A percentile compares a stretch with the other conserved stretches of the same genome.
Evolutionary conservation across 2,329 filamentous ascomycete species (phyloP).

Genomic region (Penicillium paneum): DNA sequence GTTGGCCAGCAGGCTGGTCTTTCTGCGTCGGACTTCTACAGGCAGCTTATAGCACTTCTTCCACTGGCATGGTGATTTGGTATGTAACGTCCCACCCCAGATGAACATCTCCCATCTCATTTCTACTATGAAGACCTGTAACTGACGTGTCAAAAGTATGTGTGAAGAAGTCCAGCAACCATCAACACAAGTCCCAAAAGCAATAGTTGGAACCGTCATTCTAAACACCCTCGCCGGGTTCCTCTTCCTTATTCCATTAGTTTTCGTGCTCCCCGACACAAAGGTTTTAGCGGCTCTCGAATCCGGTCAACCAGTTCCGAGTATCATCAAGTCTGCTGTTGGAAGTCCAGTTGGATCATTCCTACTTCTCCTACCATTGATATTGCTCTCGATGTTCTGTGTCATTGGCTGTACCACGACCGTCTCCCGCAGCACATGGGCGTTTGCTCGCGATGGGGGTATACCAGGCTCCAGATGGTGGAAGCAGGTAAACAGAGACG

Average conservation of each 20-base stretch:
- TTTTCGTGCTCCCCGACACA: slow-evolving; percentile 70
- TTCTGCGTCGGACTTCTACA: slow-evolving; percentile 68
- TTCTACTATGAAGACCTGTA: not conserved
- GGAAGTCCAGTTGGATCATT: slow-evolving; percentile 68
- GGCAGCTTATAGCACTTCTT: slow-evolving; percentile 64
- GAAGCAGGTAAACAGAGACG: slow-evolving; percentile 59
- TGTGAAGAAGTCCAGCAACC: slow-evolving; percentile 65
- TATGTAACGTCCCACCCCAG: slow-evolving; percentile 41
- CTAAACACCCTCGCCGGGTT: slow-evolving; percentile 63
- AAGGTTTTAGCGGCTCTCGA: slow-evolving; percentile 59
- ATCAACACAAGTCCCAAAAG: slow-evolving; percentile 63
- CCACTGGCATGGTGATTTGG: slow-evolving; percentile 73
- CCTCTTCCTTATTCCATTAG: slow-evolving; percentile 66
- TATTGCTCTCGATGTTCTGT: slow-evolving; percentile 70
- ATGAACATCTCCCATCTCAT: not conserved
- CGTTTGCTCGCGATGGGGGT: slow-evolving; percentile 69
- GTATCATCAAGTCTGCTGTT: slow-evolving; percentile 70
- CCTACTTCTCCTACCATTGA: slow-evolving; percentile 62
- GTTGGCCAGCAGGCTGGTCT: slow-evolving; percentile 67
- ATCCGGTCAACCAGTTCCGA: slow-evolving; percentile 68
- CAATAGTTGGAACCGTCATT: slow-evolving; percentile 64
- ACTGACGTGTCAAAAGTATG: slow-evolving; percentile 42
- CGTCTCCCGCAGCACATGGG: slow-evolving; percentile 67
- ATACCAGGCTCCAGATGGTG: slow-evolving; percentile 65
- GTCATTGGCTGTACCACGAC: slow-evolving; percentile 70